These are phyloP conservation scores for Lactifluus pinguis DNA, from an alignment of 768 basidiomycete species.

Conservation along the genomic window DNA sequence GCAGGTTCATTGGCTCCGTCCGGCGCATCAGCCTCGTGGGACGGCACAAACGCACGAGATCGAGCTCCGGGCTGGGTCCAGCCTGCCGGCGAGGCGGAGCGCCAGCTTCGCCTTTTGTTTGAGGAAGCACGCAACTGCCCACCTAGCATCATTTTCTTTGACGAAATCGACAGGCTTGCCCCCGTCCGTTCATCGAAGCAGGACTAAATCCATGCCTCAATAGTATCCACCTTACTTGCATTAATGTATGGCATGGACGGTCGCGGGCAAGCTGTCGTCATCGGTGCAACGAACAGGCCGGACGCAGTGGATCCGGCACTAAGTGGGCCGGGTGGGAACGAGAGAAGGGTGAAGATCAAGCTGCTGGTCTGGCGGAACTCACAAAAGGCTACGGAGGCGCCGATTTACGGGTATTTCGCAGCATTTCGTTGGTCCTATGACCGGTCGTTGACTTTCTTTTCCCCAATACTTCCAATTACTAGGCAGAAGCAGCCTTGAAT, in stretches of 20 bases:
- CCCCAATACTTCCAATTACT: too few species aligned
- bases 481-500: slow-evolving; percentile 95
- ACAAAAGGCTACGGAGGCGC: slow-evolving; percentile 99
- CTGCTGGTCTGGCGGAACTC: slow-evolving; percentile 67
- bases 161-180: slow-evolving; percentile 97
- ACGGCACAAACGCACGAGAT: too few species aligned
- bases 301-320: slow-evolving; percentile 98
- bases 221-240: slow-evolving; percentile 91
- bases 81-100: slow-evolving; percentile 98
- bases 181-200: slow-evolving; percentile 98
- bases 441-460: slow-evolving; percentile 11
- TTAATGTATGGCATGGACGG: slow-evolving; percentile 99
- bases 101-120: slow-evolving; percentile 88
- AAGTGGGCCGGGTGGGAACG: slow-evolving; percentile 82
- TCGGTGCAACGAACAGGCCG: slow-evolving; percentile 95
- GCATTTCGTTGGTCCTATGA: slow-evolving; percentile 3
- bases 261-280: slow-evolving; percentile 92
- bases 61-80: too few species aligned
- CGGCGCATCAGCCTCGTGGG: too few species aligned
- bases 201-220: slow-evolving; percentile 97
- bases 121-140: slow-evolving; percentile 91
- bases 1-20: too few species aligned
- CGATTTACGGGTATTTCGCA: slow-evolving; percentile 70
- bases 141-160: slow-evolving; percentile 98
- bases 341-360: slow-evolving; percentile 37